Base-by-base conservation (phyloP, 2,329 filamentous ascomycete genomes). In the Colletotrichum nymphaeae region DNA sequence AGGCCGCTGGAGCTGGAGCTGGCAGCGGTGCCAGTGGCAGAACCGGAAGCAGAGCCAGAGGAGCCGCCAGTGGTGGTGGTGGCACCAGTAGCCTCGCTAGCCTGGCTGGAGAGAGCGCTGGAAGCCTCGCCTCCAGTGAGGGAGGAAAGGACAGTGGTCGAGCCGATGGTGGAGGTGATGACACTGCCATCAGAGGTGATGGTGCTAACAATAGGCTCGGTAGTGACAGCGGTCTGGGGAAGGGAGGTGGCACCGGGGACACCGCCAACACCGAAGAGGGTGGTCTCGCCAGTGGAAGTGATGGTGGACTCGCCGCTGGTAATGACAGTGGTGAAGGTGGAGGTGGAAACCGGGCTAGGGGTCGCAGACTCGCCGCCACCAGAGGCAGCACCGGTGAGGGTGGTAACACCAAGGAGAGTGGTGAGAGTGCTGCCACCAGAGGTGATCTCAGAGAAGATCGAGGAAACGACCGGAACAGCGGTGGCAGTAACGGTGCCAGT, bases 401-500 rank as follows among this genome's bases (percentile, higher is more conserved):
- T 75, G 26, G 73, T 73, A 55, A 60, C 28, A 12, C 78, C 79
- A 62, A 82, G 78, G 42, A 82, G 68, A 55, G 81, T 82, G 74
- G 79, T 83, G 76, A 81, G 80, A 62, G 83, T 78, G 74, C 81
- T 84, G 60, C 84, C 84, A 46, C 81, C 79, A 72, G 79, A 69
- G 56, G 78, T 76, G 53, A 78, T 78, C 58, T 65, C 71, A 69
- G 75, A 62, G 65, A 69, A 73, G 52, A 75, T 56, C 16, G 65
- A 67, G 19, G 71, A 70, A 30, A 74, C 58, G n/a, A 73, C 46
- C 2, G 73, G 55, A 52, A 57, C 12, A 32, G 56, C 71, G 9
- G 63, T 63, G 63, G 66, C 73, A 24, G 66, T 75, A n/a, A 53
- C 55, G 19, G 67, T 70, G 49, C 63, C 65, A 62, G 62, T 72